Conservation (phyloP, 108 stramenopile genomes). For the Nitzschia putrida region DNA sequence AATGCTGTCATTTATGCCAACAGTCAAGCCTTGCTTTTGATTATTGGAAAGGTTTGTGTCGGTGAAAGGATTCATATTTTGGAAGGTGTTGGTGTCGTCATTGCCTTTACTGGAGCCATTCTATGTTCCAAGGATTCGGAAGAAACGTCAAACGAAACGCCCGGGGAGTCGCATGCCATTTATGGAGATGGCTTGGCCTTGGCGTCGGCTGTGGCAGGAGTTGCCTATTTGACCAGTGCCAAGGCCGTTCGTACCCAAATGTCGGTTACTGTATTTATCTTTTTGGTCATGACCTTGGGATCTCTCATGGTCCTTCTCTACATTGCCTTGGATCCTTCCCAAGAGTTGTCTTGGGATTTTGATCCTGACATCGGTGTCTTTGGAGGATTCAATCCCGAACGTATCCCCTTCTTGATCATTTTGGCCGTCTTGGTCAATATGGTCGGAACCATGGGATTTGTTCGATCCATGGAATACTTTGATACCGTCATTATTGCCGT, state of each 20-base stretch:
- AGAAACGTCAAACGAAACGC: background rate
- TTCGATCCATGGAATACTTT: constrained; percentile 70
- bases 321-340: constrained; percentile 36
- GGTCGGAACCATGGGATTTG: constrained; percentile 64
- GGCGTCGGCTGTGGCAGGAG: constrained; percentile 33
- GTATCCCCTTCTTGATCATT: constrained; percentile 47
- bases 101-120: constrained; percentile 60
- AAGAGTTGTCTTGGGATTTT: constrained; percentile 41
- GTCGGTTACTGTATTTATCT: constrained; percentile 53
- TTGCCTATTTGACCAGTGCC: constrained; percentile 53
- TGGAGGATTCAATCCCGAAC: constrained; percentile 47
- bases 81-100: constrained; percentile 51
- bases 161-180: constrained; percentile 11
- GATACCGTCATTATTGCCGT: constrained; percentile 55
- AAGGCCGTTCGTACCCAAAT: constrained; percentile 48
- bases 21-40: constrained; percentile 49
- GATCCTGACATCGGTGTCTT: constrained; percentile 50
- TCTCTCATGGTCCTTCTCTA: constrained; percentile 17
- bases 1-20: constrained; percentile 60
- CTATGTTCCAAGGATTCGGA: constrained; percentile 55
- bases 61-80: constrained; percentile 42
- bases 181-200: constrained; percentile 62
- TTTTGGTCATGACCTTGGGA: constrained; percentile 50
- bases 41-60: constrained; percentile 48
- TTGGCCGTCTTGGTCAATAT: constrained; percentile 59